Base-by-base conservation (phyloP, 495 filamentous ascomycete genomes). In the Thozetella sp. region DNA sequence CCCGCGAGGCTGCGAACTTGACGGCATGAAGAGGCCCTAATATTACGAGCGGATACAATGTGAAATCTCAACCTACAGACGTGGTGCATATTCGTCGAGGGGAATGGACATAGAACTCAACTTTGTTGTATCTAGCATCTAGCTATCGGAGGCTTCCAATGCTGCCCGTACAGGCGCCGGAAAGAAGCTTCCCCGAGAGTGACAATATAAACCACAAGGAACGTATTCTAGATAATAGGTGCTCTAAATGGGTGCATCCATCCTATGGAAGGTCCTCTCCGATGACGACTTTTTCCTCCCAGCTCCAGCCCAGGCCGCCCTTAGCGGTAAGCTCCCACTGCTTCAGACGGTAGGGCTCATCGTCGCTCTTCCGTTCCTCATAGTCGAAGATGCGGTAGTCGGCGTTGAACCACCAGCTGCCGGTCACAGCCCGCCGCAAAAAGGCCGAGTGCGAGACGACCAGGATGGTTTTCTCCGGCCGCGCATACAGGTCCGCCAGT, bases 301-400 rank as follows among this genome's bases (percentile, higher is more conserved):
- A 61, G 45, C 59, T 66, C 60, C 57, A 58, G 10, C 72, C 70
- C 26, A 75, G 59, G 0, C 73, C 73, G 27, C 73, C 73, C 52
- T 70, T 67, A 55, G 56, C 56, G 0, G 79, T 82, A 26, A 64
- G 63, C 54, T 74, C 69, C 67, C 74, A 75, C 63, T 83, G 76
- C 34, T 72, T 63, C 27, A 84, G 65, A 53, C 51, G 61, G 43
- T 68, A 73, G 1, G 54, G 60, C 25, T 67, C 70, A 17, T 68
- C 69, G 9, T 68, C 69, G 0, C 40, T 54, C 25, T 67, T 53
- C 2, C 58, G 57, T 22, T 72, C 71, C 26, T 72, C 77, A 56
- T 86, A 84, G 2, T 87, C 81, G 62, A 88, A 88, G 45, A 89
- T 72, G 10, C 86, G 76, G 63, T 81, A 89, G 62, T 89, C 86